Conservation (phyloP, 2,329 filamentous ascomycete species). For the Talaromyces albobiverticillius region DNA sequence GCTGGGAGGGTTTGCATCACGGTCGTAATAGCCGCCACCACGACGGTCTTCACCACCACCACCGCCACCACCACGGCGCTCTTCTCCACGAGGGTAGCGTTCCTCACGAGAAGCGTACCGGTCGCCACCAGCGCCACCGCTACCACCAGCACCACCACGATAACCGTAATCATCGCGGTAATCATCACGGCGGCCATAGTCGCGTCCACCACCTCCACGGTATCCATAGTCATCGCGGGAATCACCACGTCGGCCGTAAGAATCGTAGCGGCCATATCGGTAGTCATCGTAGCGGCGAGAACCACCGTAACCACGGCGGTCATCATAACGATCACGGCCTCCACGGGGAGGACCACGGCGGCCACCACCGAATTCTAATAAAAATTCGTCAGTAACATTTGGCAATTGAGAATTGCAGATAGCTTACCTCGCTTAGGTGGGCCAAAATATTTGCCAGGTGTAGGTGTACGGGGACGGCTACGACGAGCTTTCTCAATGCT, state of each 20-base stretch:
- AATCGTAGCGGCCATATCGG: conserved; percentile 45
- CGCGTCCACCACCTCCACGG: conserved; percentile 49
- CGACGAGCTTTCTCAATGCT: conserved; percentile 99
- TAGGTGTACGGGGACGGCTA: conserved; percentile 89
- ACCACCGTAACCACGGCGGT: conserved; percentile 52
- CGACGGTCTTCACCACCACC: conserved; percentile 42
- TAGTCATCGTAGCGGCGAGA: conserved; percentile 46
- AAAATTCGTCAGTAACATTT: neutral
- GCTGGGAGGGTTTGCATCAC: conserved; percentile 50
- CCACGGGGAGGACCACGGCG: conserved; percentile 42
- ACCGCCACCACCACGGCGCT: conserved; percentile 46
- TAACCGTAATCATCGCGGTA: conserved; percentile 47
- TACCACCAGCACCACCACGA: conserved; percentile 44
- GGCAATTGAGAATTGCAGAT: neutral
- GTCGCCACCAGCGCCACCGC: conserved; percentile 46
- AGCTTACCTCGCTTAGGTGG: conserved; percentile 91
- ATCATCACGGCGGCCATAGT: conserved; percentile 47
- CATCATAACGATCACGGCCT: conserved; percentile 50
- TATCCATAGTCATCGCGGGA: conserved; percentile 56
- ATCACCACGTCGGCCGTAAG: conserved; percentile 61
- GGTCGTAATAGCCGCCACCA: conserved; percentile 53
- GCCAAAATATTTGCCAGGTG: conserved; percentile 98
- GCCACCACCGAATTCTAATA: conserved; percentile 21
- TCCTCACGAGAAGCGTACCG: conserved; percentile 22
- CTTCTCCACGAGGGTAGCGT: conserved; percentile 27